Evolutionary conservation across 768 basidiomycete genomes (phyloP), one percentile per base, ranked within the genome.

Genomic region (Mycena sanguinolenta): DNA sequence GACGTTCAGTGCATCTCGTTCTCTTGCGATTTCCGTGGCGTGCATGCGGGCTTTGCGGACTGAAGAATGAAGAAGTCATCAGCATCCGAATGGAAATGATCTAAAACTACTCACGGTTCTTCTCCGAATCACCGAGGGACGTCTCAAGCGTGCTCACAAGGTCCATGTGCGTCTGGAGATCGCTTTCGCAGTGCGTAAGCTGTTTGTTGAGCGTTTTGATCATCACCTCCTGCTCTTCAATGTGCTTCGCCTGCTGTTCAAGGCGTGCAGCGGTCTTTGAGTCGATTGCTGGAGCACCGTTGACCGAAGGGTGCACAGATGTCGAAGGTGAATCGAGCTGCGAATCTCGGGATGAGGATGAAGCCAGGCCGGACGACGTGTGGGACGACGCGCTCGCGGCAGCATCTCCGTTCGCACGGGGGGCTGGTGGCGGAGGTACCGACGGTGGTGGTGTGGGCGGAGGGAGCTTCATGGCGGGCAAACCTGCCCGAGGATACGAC

Each of bases 41-140:
- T 97, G 96, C 90, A 95, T 92, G 42, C 96, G 94, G 8, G 95
- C 93, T 82, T 97, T 97, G 69, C 96, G 94, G 64, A 97, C 94
- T 96, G 38, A 64, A 34, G 36, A 50, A 57, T 52, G 52, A 49
- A 27, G 25, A 67, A 73, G 58, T 58, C 21, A 62, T 59, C 23
- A 28, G 34, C 25, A 21, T n/a, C 32, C 34, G 58, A 52, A 58
- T 13, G 58, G 36, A 62, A 52, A 27, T 54, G 61, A 53, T 34
- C 28, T 28, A 68, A 62, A 16, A 70, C 10, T 19, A 89, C 95
- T 82, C 80, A 96, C 95, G 84, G 77, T 96, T 96, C 80, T 97
- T 95, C 83, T 97, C 96, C 25, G 95, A 94, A 75, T 97, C 96
- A 58, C 93, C 92, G 17, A 97, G 85, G 8, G 94, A 95, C 52